A percentile compares a stretch with the other conserved stretches of the same genome.
Evolutionary conservation across 2,329 filamentous ascomycete genomes (phyloP).

Genomic region (Talaromyces sp.): DNA sequence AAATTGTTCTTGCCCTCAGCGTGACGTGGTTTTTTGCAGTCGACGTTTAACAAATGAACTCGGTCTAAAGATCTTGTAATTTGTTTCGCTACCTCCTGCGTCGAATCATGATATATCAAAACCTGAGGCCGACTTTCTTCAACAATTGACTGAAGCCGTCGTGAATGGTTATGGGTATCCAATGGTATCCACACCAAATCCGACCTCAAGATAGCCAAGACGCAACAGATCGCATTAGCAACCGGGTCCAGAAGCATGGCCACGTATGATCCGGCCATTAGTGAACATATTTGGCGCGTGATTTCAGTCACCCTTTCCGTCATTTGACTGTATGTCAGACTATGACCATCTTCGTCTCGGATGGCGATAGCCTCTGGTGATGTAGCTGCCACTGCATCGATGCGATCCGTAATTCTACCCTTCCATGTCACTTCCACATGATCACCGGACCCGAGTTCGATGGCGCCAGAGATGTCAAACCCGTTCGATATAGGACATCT

Average conservation of each 20-base stretch:
- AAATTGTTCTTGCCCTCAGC: not conserved
- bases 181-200: conserved; percentile 39
- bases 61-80: too few relatives aligned
- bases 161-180: conserved; percentile 32
- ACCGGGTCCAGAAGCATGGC: conserved; percentile 1
- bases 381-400: conserved; percentile 32
- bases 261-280: not conserved
- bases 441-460: conserved; percentile 19
- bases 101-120: conserved; percentile 30
- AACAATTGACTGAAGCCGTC: conserved; percentile 31
- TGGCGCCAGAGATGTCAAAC: conserved; percentile 20
- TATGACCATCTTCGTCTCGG: conserved; percentile 24
- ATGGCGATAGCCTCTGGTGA: conserved; percentile 27
- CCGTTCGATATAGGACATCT: conserved; percentile 21
- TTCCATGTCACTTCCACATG: conserved; percentile 28
- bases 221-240: conserved; percentile 8
- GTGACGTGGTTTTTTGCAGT: not conserved
- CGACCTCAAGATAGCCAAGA: conserved; percentile 37
- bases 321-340: conserved; percentile 34
- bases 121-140: conserved; percentile 29
- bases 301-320: not conserved
- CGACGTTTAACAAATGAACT: not conserved
- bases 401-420: conserved; percentile 33
- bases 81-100: not conserved
- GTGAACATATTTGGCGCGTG: not conserved